These are phyloP conservation scores for Manihot esculenta DNA, from an alignment of 441 rosid species.

Conservation along the genomic window DNA sequence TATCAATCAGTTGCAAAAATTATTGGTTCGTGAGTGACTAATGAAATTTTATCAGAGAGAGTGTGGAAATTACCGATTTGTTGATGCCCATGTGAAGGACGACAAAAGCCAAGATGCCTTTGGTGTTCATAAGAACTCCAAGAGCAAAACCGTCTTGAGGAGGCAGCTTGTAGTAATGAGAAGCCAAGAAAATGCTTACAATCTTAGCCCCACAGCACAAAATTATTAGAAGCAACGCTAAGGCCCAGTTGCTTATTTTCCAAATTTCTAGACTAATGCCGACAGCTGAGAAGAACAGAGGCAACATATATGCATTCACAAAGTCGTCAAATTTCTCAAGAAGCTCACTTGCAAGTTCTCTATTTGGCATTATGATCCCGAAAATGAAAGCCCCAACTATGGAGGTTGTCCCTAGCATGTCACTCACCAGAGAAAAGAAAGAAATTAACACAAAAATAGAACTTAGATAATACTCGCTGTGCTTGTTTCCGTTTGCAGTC, in stretches of 20 bases:
- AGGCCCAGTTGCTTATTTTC: conserved; percentile 14
- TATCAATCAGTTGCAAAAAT: no score
- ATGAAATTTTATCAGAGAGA: no score
- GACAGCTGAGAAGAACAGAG: conserved; percentile 28
- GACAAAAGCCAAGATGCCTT: conserved; percentile 36
- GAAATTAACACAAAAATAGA: conserved; percentile 32
- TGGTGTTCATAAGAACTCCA: conserved; percentile 38
- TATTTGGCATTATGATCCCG: conserved; percentile 44
- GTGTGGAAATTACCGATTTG: conserved; percentile 14
- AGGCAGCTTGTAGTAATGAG: conserved; percentile 18
- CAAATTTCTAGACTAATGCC: conserved; percentile 33
- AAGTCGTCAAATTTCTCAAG: conserved; percentile 37
- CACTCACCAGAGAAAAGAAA: conserved; percentile 30
- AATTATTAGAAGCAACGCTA: conserved; percentile 5
- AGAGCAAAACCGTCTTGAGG: conserved; percentile 32
- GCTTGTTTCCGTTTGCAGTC: conserved; percentile 9
- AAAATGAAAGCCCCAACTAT: conserved; percentile 46
- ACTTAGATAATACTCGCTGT: conserved; percentile 29
- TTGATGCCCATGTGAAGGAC: conserved; percentile 31
- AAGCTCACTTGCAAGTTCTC: conserved; percentile 29
- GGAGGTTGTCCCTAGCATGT: conserved; percentile 38
- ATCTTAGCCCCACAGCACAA: conserved; percentile 29
- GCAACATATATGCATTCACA: conserved; percentile 36
- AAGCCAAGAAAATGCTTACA: conserved; percentile 26
- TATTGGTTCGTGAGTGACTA: no score